A percentile compares a stretch with the other conserved stretches of the same genome.
Conservation (phyloP, 2,329 filamentous ascomycete genomes). For the Aspergillaceae sp. region DNA sequence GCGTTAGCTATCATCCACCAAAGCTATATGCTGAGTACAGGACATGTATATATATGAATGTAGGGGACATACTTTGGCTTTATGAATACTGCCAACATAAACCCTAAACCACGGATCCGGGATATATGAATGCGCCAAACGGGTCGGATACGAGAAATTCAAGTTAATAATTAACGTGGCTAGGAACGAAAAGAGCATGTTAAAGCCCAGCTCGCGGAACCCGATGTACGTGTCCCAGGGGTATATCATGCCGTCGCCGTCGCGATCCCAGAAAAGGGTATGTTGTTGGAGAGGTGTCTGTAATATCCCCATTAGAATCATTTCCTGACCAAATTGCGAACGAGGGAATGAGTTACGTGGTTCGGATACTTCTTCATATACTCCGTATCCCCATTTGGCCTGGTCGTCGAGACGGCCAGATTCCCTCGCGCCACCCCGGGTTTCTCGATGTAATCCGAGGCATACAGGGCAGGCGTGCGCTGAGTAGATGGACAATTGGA, state of each 20-base stretch:
- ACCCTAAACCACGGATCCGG: conserved; percentile 34
- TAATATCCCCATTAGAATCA: too few relatives aligned
- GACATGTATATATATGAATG: too few relatives aligned
- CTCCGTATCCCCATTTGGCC: background rate
- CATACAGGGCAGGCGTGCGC: background rate
- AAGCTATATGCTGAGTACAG: background rate
- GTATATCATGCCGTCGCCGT: conserved; percentile 34
- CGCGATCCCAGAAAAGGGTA: conserved; percentile 36
- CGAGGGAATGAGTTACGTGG: background rate
- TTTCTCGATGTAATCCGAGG: background rate
- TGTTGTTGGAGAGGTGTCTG: conserved; percentile 35
- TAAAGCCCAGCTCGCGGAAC: conserved; percentile 36
- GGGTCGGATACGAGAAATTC: conserved; percentile 41
- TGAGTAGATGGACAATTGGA: background rate
- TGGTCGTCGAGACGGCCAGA: background rate
- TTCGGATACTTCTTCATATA: background rate
- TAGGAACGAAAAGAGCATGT: conserved; percentile 31
- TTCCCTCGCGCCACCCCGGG: background rate
- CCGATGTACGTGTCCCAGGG: conserved; percentile 34
- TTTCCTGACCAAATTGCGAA: background rate
- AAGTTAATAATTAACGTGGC: conserved; percentile 32
- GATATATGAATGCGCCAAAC: conserved; percentile 25
- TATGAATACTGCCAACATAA: conserved; percentile 33
- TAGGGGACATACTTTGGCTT: conserved; percentile 26
- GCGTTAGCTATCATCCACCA: background rate